These are phyloP conservation scores for Aspergillus alliaceus DNA, from an alignment of 2,329 filamentous ascomycete genomes.

Conservation along the genomic window DNA sequence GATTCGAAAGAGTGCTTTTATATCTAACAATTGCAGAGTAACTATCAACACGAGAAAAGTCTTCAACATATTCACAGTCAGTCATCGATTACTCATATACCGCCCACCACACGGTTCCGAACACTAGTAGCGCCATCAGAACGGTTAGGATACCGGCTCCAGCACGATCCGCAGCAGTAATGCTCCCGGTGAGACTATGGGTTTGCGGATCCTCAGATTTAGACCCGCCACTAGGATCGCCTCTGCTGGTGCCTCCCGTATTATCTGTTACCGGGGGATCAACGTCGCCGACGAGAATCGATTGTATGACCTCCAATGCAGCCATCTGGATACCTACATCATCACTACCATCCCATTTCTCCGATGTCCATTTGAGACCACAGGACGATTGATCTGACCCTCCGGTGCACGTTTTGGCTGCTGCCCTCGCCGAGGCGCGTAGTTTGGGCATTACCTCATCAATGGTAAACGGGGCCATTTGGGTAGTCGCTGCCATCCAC, in stretches of 20 bases:
- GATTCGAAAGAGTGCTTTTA: background rate
- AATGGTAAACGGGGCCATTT: conserved; percentile 59
- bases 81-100: conserved; percentile 27
- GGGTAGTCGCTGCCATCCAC: conserved; percentile 58
- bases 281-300: conserved; percentile 31
- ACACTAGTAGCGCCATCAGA: conserved; percentile 33
- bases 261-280: conserved; percentile 31
- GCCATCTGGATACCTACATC: conserved; percentile 45
- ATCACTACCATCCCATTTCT: conserved; percentile 36
- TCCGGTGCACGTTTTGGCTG: conserved; percentile 55
- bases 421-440: conserved; percentile 53
- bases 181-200: conserved; percentile 14
- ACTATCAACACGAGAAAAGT: background rate
- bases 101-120: conserved; percentile 40
- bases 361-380: conserved; percentile 42
- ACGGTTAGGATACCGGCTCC: conserved; percentile 46
- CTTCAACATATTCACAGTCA: background rate
- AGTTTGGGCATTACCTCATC: conserved; percentile 55
- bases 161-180: conserved; percentile 39
- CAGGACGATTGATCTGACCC: conserved; percentile 41
- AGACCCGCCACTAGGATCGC: conserved; percentile 30
- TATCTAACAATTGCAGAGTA: background rate
- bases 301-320: conserved; percentile 35
- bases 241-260: conserved; percentile 34
- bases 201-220: conserved; percentile 15